These are phyloP conservation scores for Yamadazyma membranifaciens DNA, from an alignment of 1,139 yeast species.

Conservation along the genomic window DNA sequence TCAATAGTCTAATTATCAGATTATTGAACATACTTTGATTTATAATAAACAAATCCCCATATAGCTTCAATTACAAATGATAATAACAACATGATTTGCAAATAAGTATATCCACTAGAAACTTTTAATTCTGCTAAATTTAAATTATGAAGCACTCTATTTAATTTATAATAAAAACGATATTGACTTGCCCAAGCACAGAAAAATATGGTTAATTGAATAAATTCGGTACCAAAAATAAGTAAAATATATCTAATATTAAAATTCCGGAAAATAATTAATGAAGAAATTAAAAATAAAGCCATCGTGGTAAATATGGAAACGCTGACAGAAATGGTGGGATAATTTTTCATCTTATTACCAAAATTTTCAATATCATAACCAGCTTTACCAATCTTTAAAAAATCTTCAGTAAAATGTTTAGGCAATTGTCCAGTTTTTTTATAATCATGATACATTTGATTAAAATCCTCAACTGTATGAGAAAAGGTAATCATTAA, in stretches of 20 bases:
- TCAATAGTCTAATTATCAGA: neutral
- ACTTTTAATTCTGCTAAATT: conserved; percentile 14
- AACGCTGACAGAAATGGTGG: conserved; percentile 10
- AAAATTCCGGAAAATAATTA: conserved; percentile 7
- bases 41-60: conserved; percentile 8
- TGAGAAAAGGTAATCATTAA: conserved; percentile 36
- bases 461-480: conserved; percentile 16
- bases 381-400: conserved; percentile 13
- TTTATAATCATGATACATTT: conserved; percentile 15
- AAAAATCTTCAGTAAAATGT: conserved; percentile 14
- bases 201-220: conserved; percentile 11
- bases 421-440: conserved; percentile 14
- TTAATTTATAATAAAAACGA: conserved; percentile 12
- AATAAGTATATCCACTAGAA: conserved; percentile 14
- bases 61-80: conserved; percentile 9
- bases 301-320: conserved; percentile 12
- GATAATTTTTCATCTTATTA: conserved; percentile 12
- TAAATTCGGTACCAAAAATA: conserved; percentile 4
- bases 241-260: neutral
- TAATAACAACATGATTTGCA: conserved; percentile 11
- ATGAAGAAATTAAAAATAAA: conserved; percentile 8
- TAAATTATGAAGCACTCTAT: conserved; percentile 8
- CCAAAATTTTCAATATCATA: conserved; percentile 13
- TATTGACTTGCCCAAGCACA: conserved; percentile 14
- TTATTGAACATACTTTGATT: conserved; percentile 1